Conservation (phyloP, 352 stramenopile species). For the Peronospora belbahrii region DNA sequence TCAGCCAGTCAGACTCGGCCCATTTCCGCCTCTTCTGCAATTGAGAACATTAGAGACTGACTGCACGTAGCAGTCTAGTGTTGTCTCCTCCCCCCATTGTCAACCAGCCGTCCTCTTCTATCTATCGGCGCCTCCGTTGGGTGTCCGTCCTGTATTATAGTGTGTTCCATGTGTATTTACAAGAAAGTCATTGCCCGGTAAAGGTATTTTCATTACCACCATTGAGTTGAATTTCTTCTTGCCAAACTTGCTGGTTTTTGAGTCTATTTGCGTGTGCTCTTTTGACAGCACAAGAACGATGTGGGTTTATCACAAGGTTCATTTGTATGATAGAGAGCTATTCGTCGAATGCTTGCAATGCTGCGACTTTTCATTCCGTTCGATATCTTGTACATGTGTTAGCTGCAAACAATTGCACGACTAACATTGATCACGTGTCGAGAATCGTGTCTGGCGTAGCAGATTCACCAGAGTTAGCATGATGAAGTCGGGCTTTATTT, state of each 20-base stretch:
- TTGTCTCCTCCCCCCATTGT: neutral
- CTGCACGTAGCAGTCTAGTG: neutral
- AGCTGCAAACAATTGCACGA: constrained; percentile 6
- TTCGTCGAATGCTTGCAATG: neutral
- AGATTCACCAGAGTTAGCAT: neutral
- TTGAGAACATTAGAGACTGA: constrained; percentile 11
- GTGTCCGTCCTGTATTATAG: constrained; percentile 27
- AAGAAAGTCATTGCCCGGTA: no score
- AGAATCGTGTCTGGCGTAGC: constrained; percentile 8
- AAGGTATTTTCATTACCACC: no score
- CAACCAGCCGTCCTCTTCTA: constrained; percentile 13
- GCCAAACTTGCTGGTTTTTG: no score
- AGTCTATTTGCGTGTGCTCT: neutral
- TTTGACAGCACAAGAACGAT: no score
- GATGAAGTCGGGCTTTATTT: no score
- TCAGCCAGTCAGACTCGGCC: constrained; percentile 65
- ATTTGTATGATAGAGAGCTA: no score
- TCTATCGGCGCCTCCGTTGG: constrained; percentile 24
- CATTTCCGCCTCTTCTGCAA: constrained; percentile 48
- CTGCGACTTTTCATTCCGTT: neutral
- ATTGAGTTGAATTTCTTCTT: neutral
- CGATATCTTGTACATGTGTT: neutral
- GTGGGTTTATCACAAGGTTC: constrained; percentile 3
- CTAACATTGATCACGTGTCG: no score
- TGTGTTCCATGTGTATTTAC: constrained; percentile 27